Base-by-base conservation (phyloP, 106 monocot species). In the Dendrobium officinale region DNA sequence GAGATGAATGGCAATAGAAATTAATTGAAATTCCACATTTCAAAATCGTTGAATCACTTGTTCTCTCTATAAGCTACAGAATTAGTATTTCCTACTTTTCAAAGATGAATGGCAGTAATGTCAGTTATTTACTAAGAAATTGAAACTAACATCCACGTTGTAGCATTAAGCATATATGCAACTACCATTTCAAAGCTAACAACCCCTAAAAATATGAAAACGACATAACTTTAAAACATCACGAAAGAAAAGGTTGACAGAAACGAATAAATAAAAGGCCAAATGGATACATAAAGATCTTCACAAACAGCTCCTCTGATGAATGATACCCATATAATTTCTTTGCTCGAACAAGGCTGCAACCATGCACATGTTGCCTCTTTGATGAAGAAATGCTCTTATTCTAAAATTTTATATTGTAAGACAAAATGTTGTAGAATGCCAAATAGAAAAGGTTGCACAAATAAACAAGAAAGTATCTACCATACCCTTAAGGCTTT, bases 241-340 rank as follows among this genome's bases (percentile, higher is more conserved):
- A 40, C 0, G 70, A 70, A 70, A 37, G 70, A 70, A 70, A 33
- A 4, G 4, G 16, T 20, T 29, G 26, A 27, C 4, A 68, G 11
- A 43, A 74, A 44, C 5, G 44, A 22, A 33, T 4, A 80, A 72
- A 70, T n/a, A 55, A 22, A 61, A 79, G 1, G 37, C 61, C 55
- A 83, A 75, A 66, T 59, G 94, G 92, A 98, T 95, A 95, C 98
- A 98, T 80, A 73, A 85, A 87, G 9, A 95, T 93, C 84, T 98
- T 98, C 40, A 92, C 78, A 87, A 98, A 98, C 42, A 98, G 80
- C 9, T 98, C 95, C 77, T 98, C 98, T 11, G 81, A 78, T 22
- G 86, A 79, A 84, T 95, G 87, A 83, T 92, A 98, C 41, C 98
- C 95, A 91, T 98, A 95, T 26, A 95, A 72, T 56, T 84, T 94